Evolutionary conservation across 148 eudicot species (phyloP).

Genomic region (Fallopia convolvulus): DNA sequence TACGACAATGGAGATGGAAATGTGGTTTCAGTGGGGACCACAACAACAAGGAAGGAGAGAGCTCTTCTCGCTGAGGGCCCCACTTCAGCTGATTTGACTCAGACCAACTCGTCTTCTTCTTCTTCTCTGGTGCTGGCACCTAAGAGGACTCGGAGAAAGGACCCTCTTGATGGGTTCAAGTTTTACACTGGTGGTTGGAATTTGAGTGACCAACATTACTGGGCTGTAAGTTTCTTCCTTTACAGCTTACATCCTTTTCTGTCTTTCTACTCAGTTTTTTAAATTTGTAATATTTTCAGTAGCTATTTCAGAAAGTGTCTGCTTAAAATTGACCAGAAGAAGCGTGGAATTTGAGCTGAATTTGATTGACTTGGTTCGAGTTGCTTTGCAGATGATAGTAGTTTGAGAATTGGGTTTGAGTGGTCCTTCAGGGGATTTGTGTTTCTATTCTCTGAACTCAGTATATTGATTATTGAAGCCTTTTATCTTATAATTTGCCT

Average conservation of each 20-base stretch:
- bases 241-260: neutral
- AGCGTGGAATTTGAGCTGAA: neutral
- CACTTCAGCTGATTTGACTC: conserved; percentile 6
- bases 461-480: neutral
- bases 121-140: conserved; percentile 11
- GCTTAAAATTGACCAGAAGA: neutral
- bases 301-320: neutral
- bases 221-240: conserved; percentile 45
- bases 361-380: neutral
- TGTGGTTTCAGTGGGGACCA: conserved; percentile 5
- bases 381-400: neutral
- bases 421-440: conserved; percentile 10
- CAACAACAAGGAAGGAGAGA: neutral
- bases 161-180: conserved; percentile 42
- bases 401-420: neutral
- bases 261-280: neutral
- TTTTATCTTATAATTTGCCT: neutral
- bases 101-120: conserved; percentile 3
- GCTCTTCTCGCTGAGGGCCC: neutral
- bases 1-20: conserved; percentile 1
- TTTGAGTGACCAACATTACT: conserved; percentile 49
- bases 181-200: conserved; percentile 50
- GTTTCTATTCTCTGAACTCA: neutral
- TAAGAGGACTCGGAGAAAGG: conserved; percentile 42
- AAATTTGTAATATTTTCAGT: neutral